These are phyloP conservation scores for Acer yangbiense DNA, from an alignment of 345 rosid genomes.

Conservation along the genomic window DNA sequence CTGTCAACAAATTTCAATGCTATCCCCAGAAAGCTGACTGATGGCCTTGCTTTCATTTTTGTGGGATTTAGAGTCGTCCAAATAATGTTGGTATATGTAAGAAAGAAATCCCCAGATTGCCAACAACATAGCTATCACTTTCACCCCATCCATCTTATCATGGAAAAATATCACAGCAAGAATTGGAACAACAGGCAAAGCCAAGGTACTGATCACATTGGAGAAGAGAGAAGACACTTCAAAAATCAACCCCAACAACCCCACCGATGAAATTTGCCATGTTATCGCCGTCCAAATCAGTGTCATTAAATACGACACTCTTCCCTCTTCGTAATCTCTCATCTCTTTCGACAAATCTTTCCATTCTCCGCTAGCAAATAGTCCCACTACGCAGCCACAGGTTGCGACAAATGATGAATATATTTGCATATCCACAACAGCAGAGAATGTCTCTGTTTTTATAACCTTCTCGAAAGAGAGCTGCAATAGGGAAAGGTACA, in stretches of 20 bases:
- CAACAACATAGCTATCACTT: slow-evolving; percentile 50
- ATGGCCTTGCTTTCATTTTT: background rate
- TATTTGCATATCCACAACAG: slow-evolving; percentile 48
- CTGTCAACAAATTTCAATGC: slow-evolving; percentile 29
- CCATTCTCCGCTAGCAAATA: slow-evolving; percentile 57
- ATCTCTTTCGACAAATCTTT: slow-evolving; percentile 36
- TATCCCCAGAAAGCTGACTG: background rate
- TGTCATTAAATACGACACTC: slow-evolving; percentile 43
- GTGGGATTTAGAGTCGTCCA: slow-evolving; percentile 35
- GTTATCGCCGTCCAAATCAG: slow-evolving; percentile 50
- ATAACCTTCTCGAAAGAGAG: slow-evolving; percentile 48
- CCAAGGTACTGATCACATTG: slow-evolving; percentile 52
- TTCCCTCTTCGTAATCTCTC: slow-evolving; percentile 37
- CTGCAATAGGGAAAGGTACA: slow-evolving; percentile 50
- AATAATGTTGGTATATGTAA: slow-evolving; percentile 48
- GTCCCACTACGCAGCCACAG: slow-evolving; percentile 42
- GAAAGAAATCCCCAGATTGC: slow-evolving; percentile 59
- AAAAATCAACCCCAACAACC: slow-evolving; percentile 49
- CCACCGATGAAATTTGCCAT: slow-evolving; percentile 51
- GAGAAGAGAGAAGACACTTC: slow-evolving; percentile 59
- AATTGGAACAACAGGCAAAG: slow-evolving; percentile 47
- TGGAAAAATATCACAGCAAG: slow-evolving; percentile 54
- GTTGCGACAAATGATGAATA: slow-evolving; percentile 48
- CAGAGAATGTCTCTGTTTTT: slow-evolving; percentile 40
- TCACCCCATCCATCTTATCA: slow-evolving; percentile 60